Percentiles rank a stretch among this genome's conserved stretches.
These are phyloP conservation scores for Pichia sp. DNA, from an alignment of 1,139 yeast species.

Conservation along the genomic window DNA sequence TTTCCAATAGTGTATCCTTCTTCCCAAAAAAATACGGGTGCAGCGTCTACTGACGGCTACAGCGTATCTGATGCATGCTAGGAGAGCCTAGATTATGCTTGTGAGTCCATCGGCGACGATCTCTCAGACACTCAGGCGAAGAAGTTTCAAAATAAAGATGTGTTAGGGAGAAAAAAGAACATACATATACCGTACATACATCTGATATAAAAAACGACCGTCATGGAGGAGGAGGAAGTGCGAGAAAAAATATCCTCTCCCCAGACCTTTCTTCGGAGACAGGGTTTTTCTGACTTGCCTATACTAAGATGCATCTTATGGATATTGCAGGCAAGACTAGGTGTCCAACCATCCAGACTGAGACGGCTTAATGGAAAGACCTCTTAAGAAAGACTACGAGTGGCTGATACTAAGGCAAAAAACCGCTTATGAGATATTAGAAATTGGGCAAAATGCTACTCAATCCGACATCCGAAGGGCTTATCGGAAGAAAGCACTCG, in stretches of 20 bases:
- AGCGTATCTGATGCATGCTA: neutral
- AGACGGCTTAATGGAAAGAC: constrained; percentile 7
- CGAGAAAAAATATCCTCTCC: constrained; percentile 1
- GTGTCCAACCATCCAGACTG: too few species aligned
- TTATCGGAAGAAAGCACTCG: constrained; percentile 29
- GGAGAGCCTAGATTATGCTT: neutral
- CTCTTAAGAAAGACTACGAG: constrained; percentile 19
- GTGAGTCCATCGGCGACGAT: too few species aligned
- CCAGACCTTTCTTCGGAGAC: neutral
- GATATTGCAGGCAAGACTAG: too few species aligned
- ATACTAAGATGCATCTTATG: neutral
- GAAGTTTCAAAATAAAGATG: too few species aligned
- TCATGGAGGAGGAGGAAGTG: neutral
- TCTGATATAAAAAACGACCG: too few species aligned
- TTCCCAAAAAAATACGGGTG: neutral
- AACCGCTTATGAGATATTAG: constrained; percentile 26
- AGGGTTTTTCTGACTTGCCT: neutral
- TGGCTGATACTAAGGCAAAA: constrained; percentile 23
- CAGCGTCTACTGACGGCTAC: neutral
- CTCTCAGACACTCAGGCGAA: too few species aligned
- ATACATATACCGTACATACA: too few species aligned
- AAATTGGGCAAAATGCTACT: constrained; percentile 22
- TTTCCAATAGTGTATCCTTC: neutral
- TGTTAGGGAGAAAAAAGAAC: neutral
- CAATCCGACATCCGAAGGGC: constrained; percentile 29